phyloP scores from a whole-genome alignment of 2,329 filamentous ascomycete genomes.

The Byssoonygena ceratinophila region DNA sequence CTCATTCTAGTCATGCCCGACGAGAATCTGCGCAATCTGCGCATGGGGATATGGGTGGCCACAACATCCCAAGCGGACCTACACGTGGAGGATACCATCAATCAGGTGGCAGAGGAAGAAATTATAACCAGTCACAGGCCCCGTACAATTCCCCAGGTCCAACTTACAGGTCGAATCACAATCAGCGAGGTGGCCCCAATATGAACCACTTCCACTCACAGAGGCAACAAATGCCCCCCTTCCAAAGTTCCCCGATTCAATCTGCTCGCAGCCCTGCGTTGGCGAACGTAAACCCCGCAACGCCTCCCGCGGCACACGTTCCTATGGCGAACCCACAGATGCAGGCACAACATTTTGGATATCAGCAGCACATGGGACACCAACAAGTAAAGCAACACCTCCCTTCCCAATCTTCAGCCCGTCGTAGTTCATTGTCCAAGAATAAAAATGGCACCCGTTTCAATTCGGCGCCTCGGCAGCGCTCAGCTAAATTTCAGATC shows the following conservation, averaged over 20 bases:
- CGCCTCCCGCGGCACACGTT: constrained; percentile 61
- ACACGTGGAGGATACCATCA: constrained; percentile 46
- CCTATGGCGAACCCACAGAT: constrained; percentile 56
- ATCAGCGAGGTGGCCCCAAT: constrained; percentile 42
- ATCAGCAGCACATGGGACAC: constrained; percentile 46
- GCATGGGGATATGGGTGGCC: constrained; percentile 57
- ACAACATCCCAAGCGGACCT: constrained; percentile 42
- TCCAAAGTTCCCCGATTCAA: constrained; percentile 57
- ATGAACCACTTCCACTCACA: constrained; percentile 45
- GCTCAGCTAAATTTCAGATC: constrained; percentile 16
- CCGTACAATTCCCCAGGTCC: constrained; percentile 44
- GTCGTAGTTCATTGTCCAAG: constrained; percentile 30
- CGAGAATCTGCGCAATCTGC: constrained; percentile 77
- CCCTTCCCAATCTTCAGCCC: constrained; percentile 23
- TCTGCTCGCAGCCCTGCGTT: constrained; percentile 55
- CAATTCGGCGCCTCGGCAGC: constrained; percentile 19
- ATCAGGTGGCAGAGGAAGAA: constrained; percentile 47
- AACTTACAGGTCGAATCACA: constrained; percentile 42
- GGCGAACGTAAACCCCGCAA: constrained; percentile 54
- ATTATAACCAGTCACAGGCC: constrained; percentile 45
- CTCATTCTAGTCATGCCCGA: constrained; percentile 66
- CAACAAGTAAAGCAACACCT: constrained; percentile 50
- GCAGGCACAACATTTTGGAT: constrained; percentile 51
- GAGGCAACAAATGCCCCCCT: constrained; percentile 36
- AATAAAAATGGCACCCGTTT: constrained; percentile 22